Evolutionary conservation across 345 rosid genomes (phyloP).

Genomic region (Syzygium aqueum): DNA sequence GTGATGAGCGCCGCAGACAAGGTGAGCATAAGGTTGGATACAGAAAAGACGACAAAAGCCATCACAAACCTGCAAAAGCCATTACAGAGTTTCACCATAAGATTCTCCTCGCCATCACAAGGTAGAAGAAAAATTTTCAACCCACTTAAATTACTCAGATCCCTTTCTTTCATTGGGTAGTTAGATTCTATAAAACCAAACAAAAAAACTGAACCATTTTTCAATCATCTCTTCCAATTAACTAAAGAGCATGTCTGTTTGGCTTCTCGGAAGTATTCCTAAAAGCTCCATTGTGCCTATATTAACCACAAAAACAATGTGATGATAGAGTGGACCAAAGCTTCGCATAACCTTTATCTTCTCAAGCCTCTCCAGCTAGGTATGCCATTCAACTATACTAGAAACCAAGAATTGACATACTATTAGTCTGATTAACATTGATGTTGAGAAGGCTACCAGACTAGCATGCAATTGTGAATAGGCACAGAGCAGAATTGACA

Average conservation of each 20-base stretch:
- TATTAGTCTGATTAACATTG: neutral
- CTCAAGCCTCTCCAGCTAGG: neutral
- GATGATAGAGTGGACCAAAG: neutral
- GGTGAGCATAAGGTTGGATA: conserved; percentile 59
- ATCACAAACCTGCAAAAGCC: conserved; percentile 34
- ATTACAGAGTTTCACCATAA: neutral
- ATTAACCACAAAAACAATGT: neutral
- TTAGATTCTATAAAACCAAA: neutral
- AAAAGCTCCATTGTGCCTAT: neutral
- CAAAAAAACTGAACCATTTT: neutral
- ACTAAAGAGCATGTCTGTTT: neutral
- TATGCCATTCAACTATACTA: neutral
- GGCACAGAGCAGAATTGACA: neutral
- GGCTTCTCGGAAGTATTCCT: neutral
- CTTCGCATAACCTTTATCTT: neutral
- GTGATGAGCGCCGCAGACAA: conserved; percentile 59
- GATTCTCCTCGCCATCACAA: neutral
- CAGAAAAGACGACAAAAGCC: conserved; percentile 66
- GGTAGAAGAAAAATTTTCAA: neutral
- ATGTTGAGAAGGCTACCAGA: neutral
- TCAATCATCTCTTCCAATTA: neutral
- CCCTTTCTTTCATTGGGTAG: neutral
- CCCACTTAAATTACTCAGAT: neutral
- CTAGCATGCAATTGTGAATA: neutral
- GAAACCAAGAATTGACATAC: neutral